Conservation (phyloP, 23 red algal species). For the Agarophyton chilense region DNA sequence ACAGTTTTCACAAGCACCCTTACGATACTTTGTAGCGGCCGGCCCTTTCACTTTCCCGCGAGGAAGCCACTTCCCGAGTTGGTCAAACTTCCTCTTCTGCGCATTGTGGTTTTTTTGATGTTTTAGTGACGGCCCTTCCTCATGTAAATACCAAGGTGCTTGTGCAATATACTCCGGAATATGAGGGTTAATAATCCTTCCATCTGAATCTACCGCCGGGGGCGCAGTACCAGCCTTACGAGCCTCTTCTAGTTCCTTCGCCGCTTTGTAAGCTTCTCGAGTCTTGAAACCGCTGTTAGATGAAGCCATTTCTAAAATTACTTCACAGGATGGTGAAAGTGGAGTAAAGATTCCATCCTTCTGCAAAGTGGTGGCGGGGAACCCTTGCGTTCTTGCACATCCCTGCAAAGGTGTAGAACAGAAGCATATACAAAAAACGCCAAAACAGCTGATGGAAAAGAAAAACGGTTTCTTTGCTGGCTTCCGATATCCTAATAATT, state of each 20-base stretch:
- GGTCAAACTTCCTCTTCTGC: constrained; percentile 57
- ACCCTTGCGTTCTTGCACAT: no score
- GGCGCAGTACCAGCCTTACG: constrained; percentile 81
- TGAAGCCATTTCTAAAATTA: constrained; percentile 50
- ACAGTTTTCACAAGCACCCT: constrained; percentile 92
- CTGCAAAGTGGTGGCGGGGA: no score
- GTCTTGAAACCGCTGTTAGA: constrained; percentile 62
- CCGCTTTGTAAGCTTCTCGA: constrained; percentile 83
- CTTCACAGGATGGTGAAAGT: background rate
- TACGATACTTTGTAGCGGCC: constrained; percentile 69
- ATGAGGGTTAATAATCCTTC: constrained; percentile 94
- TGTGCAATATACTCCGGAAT: constrained; percentile 95
- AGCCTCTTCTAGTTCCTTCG: constrained; percentile 91
- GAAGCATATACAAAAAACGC: no score
- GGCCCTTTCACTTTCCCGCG: constrained; percentile 59
- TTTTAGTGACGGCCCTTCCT: constrained; percentile 76
- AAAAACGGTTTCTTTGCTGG: no score
- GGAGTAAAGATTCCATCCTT: no score
- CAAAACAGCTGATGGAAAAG: no score
- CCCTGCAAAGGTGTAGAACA: no score
- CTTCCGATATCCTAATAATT: no score
- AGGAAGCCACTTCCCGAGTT: constrained; percentile 76
- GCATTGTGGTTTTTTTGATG: constrained; percentile 83
- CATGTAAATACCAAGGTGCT: constrained; percentile 87
- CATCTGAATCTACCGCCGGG: constrained; percentile 86